phyloP scores from a whole-genome alignment of 148 eudicot genomes.

The Polygonum maritimum region DNA sequence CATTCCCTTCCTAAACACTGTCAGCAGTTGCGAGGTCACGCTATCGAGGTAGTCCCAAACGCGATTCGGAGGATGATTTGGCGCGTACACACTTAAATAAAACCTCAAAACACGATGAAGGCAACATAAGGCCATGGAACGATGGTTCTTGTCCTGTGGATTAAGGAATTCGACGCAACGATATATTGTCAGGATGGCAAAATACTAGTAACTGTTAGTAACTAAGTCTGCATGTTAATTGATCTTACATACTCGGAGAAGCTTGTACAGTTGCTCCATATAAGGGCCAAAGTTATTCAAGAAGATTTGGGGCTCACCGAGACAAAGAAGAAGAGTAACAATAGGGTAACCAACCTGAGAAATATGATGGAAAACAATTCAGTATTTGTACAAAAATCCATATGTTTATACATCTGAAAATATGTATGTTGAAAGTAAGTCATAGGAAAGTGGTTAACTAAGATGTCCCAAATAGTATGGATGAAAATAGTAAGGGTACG shows the following conservation, averaged over 20 bases:
- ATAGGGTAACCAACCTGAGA: constrained; percentile 84
- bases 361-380: not conserved
- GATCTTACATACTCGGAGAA: constrained; percentile 58
- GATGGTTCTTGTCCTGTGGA: constrained; percentile 92
- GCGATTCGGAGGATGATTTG: constrained; percentile 87
- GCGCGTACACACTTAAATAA: constrained; percentile 81
- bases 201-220: not conserved
- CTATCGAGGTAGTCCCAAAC: constrained; percentile 98
- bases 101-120: constrained; percentile 92
- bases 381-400: not conserved
- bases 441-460: not conserved
- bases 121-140: constrained; percentile 96
- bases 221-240: not conserved
- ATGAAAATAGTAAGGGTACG: not conserved
- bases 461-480: not conserved
- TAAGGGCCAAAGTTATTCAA: constrained; percentile 76
- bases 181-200: not conserved
- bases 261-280: constrained; percentile 98
- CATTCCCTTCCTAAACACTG: constrained; percentile 80
- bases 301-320: constrained; percentile 92
- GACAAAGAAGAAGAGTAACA: constrained; percentile 94
- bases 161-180: not conserved
- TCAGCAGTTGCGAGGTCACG: constrained; percentile 86
- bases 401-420: not conserved
- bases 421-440: not conserved